phyloP scores from a whole-genome alignment of 371 early-diverging fungal genomes.

The Saksenaea vasiformis region DNA sequence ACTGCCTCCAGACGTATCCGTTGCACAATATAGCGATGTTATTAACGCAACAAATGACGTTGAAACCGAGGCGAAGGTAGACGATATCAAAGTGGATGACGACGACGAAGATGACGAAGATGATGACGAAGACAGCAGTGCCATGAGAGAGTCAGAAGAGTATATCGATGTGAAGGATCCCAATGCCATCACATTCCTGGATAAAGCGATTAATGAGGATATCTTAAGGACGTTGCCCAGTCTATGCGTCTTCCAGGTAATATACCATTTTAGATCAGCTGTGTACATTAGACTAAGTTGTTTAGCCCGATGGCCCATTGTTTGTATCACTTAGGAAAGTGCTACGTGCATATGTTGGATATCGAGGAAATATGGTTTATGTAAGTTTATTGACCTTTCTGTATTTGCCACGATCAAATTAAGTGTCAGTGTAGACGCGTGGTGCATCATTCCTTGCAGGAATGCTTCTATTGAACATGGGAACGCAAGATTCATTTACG shows the following conservation, averaged over 20 bases:
- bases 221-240: slow-evolving; percentile 52
- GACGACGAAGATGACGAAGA: slow-evolving; percentile 21
- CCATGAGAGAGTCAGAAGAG: slow-evolving; percentile 16
- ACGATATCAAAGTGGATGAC: slow-evolving; percentile 9
- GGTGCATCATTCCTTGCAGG: slow-evolving; percentile 55
- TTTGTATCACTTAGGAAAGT: slow-evolving; percentile 43
- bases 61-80: not conserved
- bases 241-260: slow-evolving; percentile 54
- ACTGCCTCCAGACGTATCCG: not conserved
- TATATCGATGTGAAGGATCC: slow-evolving; percentile 17
- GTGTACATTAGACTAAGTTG: not conserved
- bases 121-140: slow-evolving; percentile 10
- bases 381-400: slow-evolving; percentile 24
- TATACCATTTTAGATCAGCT: not conserved
- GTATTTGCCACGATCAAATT: not conserved
- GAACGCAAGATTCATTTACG: slow-evolving; percentile 34
- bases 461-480: slow-evolving; percentile 49
- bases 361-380: slow-evolving; percentile 36
- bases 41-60: not conserved
- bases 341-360: slow-evolving; percentile 44
- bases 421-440: slow-evolving; percentile 27
- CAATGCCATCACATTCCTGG: slow-evolving; percentile 27
- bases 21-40: not conserved
- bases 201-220: slow-evolving; percentile 50
- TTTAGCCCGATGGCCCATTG: slow-evolving; percentile 50